A percentile compares a stretch with the other conserved stretches of the same genome.
Evolutionary conservation across 1,139 yeast species (phyloP).

Genomic region (Sugiyamaella pinicola): DNA sequence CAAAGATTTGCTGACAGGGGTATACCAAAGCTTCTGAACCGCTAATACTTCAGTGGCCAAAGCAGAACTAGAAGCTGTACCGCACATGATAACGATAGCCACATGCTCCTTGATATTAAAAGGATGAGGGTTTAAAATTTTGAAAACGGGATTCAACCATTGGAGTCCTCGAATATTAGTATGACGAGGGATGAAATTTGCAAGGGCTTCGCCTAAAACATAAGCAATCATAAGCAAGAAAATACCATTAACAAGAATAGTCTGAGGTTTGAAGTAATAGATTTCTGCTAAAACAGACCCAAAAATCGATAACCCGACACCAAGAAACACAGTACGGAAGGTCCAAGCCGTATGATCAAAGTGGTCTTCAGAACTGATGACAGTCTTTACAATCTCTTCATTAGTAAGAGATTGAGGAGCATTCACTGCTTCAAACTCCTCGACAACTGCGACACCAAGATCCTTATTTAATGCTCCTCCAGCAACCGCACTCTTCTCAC

Average conservation of each 20-base stretch:
- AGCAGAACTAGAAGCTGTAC: conserved; percentile 56
- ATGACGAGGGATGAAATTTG: conserved; percentile 36
- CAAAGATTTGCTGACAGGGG: conserved; percentile 49
- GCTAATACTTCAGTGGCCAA: conserved; percentile 59
- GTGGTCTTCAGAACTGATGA: conserved; percentile 30
- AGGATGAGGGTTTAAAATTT: conserved; percentile 52
- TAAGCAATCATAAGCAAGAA: conserved; percentile 40
- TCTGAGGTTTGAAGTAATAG: conserved; percentile 43
- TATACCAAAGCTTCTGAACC: conserved; percentile 51
- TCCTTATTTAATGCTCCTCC: not conserved
- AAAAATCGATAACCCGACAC: conserved; percentile 40
- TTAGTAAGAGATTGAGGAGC: conserved; percentile 17
- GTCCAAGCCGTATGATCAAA: conserved; percentile 38
- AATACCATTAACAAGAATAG: conserved; percentile 40
- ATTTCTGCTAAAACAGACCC: conserved; percentile 41
- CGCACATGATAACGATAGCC: conserved; percentile 54
- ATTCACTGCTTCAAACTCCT: conserved; percentile 4
- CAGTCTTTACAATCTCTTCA: conserved; percentile 22
- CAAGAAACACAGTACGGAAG: conserved; percentile 37
- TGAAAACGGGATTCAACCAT: conserved; percentile 27
- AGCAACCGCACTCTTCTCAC: conserved; percentile 4
- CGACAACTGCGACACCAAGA: conserved; percentile 1
- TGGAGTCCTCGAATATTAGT: conserved; percentile 25
- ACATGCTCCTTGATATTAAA: conserved; percentile 63
- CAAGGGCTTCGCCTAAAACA: conserved; percentile 37